Conservation (phyloP, 805 yeast genomes). For the Candida odintsovae region DNA sequence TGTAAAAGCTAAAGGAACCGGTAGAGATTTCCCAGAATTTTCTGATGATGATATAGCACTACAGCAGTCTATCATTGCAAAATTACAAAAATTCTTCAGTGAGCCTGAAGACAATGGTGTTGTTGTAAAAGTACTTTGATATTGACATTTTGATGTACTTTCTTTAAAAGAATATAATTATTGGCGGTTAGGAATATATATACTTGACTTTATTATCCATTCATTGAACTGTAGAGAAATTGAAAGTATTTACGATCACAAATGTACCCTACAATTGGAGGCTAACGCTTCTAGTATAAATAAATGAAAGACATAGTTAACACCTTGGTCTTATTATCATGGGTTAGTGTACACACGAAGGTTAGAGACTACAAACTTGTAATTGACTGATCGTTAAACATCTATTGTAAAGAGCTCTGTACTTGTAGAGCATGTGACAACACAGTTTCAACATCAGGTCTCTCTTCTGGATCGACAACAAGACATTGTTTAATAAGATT, state of each 20-base stretch:
- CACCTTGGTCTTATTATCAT: no score
- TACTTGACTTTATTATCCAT: no score
- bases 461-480: conserved; percentile 47
- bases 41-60: conserved; percentile 24
- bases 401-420: conserved; percentile 16
- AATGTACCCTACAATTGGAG: no score
- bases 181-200: no score
- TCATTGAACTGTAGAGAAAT: no score
- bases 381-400: background rate
- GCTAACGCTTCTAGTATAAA: no score
- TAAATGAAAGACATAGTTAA: no score
- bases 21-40: conserved; percentile 21
- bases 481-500: conserved; percentile 56
- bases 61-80: conserved; percentile 5
- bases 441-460: conserved; percentile 64
- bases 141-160: no score
- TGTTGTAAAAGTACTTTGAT: background rate
- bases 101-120: conserved; percentile 4
- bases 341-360: no score
- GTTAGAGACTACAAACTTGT: no score
- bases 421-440: conserved; percentile 42
- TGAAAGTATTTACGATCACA: no score
- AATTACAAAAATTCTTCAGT: conserved; percentile 15
- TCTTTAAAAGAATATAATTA: no score
- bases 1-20: conserved; percentile 10